These are phyloP conservation scores for Holtermanniella nyarrowii DNA, from an alignment of 768 basidiomycete genomes.

Conservation along the genomic window DNA sequence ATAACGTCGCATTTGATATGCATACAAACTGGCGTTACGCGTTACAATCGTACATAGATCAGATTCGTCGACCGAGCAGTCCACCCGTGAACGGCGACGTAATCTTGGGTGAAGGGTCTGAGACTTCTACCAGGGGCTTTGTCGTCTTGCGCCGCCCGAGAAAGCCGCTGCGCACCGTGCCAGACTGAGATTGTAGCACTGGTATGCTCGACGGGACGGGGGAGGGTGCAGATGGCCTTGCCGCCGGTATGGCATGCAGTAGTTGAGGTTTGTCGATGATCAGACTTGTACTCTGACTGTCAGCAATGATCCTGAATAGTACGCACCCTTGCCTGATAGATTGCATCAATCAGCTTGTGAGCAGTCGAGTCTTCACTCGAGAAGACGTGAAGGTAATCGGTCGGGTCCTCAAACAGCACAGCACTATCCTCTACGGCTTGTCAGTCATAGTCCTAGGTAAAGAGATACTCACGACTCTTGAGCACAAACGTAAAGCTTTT, in stretches of 20 bases:
- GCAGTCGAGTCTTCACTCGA: slow-evolving; percentile 50
- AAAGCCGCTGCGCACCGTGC: neutral
- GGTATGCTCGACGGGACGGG: neutral
- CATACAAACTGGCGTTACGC: too few species aligned
- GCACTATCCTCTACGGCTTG: slow-evolving; percentile 35
- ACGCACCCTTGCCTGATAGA: slow-evolving; percentile 35
- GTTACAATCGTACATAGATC: neutral
- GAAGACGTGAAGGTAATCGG: slow-evolving; percentile 81
- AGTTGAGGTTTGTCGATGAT: neutral
- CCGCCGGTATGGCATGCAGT: neutral
- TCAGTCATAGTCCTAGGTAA: slow-evolving; percentile 1
- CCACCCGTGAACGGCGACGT: neutral
- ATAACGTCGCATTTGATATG: too few species aligned
- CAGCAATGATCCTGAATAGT: neutral
- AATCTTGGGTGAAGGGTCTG: too few species aligned
- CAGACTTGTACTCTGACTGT: neutral
- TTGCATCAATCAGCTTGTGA: slow-evolving; percentile 24
- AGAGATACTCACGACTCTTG: slow-evolving; percentile 47
- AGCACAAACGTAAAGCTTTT: slow-evolving; percentile 75
- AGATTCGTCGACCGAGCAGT: neutral
- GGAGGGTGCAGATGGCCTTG: neutral
- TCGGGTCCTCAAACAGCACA: slow-evolving; percentile 73
- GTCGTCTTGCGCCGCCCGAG: neutral
- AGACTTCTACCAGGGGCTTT: neutral
- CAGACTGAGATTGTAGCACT: neutral